Percentiles rank a stretch among this genome's conserved stretches.
phyloP scores from a whole-genome alignment of 2,329 filamentous ascomycete species.

The Claviceps quebecensis region DNA sequence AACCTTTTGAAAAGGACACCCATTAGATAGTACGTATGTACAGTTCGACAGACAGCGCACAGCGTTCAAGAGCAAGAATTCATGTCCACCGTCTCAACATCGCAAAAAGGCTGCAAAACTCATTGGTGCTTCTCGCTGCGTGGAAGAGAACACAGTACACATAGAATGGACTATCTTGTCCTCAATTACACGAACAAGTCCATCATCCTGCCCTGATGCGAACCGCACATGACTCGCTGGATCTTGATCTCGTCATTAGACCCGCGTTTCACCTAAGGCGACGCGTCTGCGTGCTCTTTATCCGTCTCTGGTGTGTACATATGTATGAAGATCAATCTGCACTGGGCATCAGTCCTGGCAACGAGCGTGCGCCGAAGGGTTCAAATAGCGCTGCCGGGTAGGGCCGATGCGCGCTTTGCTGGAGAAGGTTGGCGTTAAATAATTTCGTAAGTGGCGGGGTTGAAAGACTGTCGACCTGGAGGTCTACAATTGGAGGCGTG shows the following conservation, averaged over 20 bases:
- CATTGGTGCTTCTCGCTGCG: conserved; percentile 10
- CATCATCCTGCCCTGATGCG: conserved; percentile 40
- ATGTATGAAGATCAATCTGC: conserved; percentile 42
- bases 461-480: conserved; percentile 15
- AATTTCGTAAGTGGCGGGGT: conserved; percentile 21
- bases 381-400: conserved; percentile 35
- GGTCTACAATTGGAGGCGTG: no score
- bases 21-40: no score
- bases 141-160: conserved; percentile 19
- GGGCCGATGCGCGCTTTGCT: conserved; percentile 49
- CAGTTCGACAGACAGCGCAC: no score
- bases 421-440: conserved; percentile 23
- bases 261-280: conserved; percentile 18
- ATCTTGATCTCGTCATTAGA: conserved; percentile 30
- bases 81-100: no score
- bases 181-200: conserved; percentile 39
- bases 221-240: conserved; percentile 43
- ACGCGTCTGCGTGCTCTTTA: conserved; percentile 38
- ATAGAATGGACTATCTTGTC: conserved; percentile 42
- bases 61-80: no score
- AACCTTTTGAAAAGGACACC: no score
- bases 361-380: conserved; percentile 48
- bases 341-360: conserved; percentile 27
- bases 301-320: conserved; percentile 21
- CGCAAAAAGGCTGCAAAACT: no score